Base-by-base conservation (phyloP, 2,329 filamentous ascomycete genomes). In the Diaporthe ampelina region DNA sequence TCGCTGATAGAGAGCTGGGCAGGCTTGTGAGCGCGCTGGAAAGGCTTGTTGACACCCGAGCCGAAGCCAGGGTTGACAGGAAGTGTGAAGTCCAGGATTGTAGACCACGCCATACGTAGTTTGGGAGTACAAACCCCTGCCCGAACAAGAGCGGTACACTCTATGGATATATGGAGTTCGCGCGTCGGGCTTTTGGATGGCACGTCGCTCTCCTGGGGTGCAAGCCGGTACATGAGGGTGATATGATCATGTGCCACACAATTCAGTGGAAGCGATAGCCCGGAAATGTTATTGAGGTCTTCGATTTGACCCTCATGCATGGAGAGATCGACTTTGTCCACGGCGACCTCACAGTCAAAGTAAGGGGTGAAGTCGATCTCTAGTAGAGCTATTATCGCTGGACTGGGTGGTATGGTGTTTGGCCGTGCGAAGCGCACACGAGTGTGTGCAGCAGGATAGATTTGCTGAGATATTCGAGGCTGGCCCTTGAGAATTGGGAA, bases 281-380 rank as follows among this genome's bases (percentile, higher is more conserved):
- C 88, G 2, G 86, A 83, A 58, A 86, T 81, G 50, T 83, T 82
- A 76, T 89, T 90, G 19, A 93, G 86, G 73, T 90, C 86, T 72
- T 91, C 88, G 24, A 93, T 88, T 19, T 82, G 83, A 61, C 91
- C 91, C 32, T 91, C 90, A 43, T 85, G 83, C 19, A 94, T 85
- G 1, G 85, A 82, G 37, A 95, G 83, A 1, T 86, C 78, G 73
- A 94, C 89, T 26, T 87, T 85, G 70, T 91, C 86, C 29, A 95
- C 86, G 17, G 85, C 84, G n/a, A 93, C 86, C 78, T 91, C 88
- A 81, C 91, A 94, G 65, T 92, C 89, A 73, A 93, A 90, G 80
- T 92, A 91, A 9, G 91, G 88, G 0, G 93, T 94, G 76, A 94
- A 92, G 82, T 95, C 94, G 52, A 95, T 82, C 79, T 95, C 93